A percentile compares a stretch with the other conserved stretches of the same genome.
Evolutionary conservation across 805 yeast genomes (phyloP).

Genomic region (Vanderwaltozyma yarrowii): DNA sequence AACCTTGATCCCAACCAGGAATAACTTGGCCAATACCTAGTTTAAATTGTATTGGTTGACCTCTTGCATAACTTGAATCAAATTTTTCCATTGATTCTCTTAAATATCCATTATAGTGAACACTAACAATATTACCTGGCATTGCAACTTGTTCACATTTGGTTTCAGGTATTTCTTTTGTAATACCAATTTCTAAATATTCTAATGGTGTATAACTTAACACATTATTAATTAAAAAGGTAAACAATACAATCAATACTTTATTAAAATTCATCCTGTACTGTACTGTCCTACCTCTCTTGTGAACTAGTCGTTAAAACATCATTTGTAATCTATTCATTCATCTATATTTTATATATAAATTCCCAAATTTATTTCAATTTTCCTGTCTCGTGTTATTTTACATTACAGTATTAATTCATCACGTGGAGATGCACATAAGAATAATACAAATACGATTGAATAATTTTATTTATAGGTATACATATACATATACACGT

Average conservation of each 20-base stretch:
- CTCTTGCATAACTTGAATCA: conserved; percentile 61
- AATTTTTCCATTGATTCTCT: conserved; percentile 54
- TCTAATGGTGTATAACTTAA: conserved; percentile 6
- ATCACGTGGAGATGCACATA: too few relatives aligned
- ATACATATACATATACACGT: too few relatives aligned
- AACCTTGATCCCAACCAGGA: conserved; percentile 86
- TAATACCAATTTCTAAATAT: conserved; percentile 32
- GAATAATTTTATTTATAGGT: too few relatives aligned
- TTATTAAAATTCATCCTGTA: neutral
- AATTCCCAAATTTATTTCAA: too few relatives aligned
- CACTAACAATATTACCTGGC: conserved; percentile 57
- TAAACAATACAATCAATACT: neutral
- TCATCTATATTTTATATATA: too few relatives aligned
- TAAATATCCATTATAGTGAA: conserved; percentile 71
- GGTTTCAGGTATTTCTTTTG: conserved; percentile 37
- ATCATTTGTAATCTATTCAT: too few relatives aligned
- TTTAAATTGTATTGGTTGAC: conserved; percentile 57
- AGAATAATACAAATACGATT: too few relatives aligned
- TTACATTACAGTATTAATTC: too few relatives aligned
- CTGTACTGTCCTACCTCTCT: too few relatives aligned
- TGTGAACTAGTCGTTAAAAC: too few relatives aligned
- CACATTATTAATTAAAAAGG: neutral
- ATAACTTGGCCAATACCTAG: conserved; percentile 77
- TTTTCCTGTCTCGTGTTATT: too few relatives aligned
- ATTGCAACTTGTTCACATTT: conserved; percentile 50